phyloP scores from a whole-genome alignment of 1,284 basidiomycete species.

The Ceratorhiza oryzae-sativae region DNA sequence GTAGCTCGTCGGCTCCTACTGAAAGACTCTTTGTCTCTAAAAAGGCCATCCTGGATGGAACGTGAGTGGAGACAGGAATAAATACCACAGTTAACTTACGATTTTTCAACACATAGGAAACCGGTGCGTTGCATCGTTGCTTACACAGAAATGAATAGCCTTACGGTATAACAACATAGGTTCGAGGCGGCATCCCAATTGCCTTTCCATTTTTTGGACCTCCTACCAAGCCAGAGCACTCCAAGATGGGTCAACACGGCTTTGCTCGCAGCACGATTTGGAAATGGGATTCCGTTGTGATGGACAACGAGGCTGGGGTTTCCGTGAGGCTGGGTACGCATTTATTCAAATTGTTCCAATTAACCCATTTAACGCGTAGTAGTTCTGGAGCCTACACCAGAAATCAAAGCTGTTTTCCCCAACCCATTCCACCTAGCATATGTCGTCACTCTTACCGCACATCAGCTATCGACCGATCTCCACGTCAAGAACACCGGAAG shows the following conservation, averaged over 20 bases:
- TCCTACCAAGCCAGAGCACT: constrained; percentile 70
- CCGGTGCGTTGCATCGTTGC: constrained; percentile 72
- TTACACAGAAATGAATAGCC: constrained; percentile 6
- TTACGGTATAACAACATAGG: constrained; percentile 43
- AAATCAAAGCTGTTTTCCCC: constrained; percentile 65
- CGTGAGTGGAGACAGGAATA: constrained; percentile 34
- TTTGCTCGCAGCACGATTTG: constrained; percentile 80
- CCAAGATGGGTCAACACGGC: constrained; percentile 80
- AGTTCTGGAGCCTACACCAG: constrained; percentile 69
- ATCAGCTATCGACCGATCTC: constrained; percentile 78
- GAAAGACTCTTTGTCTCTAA: constrained; percentile 69
- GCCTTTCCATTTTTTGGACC: constrained; percentile 88
- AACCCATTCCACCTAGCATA: constrained; percentile 74
- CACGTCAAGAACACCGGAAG: constrained; percentile 75
- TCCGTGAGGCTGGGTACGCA: constrained; percentile 73
- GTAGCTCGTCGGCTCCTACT: constrained; percentile 45
- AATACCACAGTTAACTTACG: constrained; percentile 8
- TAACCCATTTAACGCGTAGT: constrained; percentile 29
- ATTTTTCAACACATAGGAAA: constrained; percentile 60
- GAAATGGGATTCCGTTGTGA: constrained; percentile 68
- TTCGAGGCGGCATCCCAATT: constrained; percentile 84
- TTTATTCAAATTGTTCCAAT: neutral
- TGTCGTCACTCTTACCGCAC: constrained; percentile 76
- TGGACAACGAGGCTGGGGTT: constrained; percentile 74
- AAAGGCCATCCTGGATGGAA: constrained; percentile 59